Conservation (phyloP, 768 basidiomycete genomes). For the Boletus coccyginus region DNA sequence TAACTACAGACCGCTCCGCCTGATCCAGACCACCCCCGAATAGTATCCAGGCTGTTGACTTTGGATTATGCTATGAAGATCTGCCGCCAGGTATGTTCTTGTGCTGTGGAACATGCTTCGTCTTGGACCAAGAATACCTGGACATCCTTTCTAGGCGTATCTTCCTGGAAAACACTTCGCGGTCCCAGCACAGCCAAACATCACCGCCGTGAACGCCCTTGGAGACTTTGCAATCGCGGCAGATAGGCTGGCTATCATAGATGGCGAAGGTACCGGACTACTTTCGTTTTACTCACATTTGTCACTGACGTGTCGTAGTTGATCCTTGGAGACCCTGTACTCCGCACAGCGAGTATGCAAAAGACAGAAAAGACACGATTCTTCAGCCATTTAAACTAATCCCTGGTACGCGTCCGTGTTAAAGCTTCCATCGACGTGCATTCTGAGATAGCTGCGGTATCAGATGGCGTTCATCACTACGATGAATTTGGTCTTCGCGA, state of each 20-base stretch:
- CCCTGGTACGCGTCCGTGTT: slow-evolving; percentile 50
- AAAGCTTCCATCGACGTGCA: not conserved
- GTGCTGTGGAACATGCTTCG: not conserved
- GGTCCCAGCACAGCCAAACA: slow-evolving; percentile 73
- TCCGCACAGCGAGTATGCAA: slow-evolving; percentile 74
- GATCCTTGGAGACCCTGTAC: slow-evolving; percentile 92
- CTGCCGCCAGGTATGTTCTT: slow-evolving; percentile 54
- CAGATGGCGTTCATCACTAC: slow-evolving; percentile 68
- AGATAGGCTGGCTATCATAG: slow-evolving; percentile 84
- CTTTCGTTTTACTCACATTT: not conserved
- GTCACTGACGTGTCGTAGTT: slow-evolving; percentile 39
- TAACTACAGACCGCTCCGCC: slow-evolving; percentile 66
- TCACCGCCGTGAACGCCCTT: slow-evolving; percentile 76
- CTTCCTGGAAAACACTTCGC: slow-evolving; percentile 72
- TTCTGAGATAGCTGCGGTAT: not conserved
- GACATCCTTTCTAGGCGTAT: slow-evolving; percentile 50
- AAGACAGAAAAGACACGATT: slow-evolving; percentile 65
- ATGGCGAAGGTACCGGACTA: slow-evolving; percentile 62
- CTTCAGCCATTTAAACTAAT: slow-evolving; percentile 84
- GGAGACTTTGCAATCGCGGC: slow-evolving; percentile 83
- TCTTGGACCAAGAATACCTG: not conserved
- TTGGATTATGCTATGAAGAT: slow-evolving; percentile 69
- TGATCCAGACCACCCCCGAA: slow-evolving; percentile 62
- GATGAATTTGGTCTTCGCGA: slow-evolving; percentile 73
- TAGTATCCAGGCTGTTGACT: slow-evolving; percentile 77